Base-by-base conservation (phyloP, 1,139 yeast species). In the Martiniozyma asiatica region DNA sequence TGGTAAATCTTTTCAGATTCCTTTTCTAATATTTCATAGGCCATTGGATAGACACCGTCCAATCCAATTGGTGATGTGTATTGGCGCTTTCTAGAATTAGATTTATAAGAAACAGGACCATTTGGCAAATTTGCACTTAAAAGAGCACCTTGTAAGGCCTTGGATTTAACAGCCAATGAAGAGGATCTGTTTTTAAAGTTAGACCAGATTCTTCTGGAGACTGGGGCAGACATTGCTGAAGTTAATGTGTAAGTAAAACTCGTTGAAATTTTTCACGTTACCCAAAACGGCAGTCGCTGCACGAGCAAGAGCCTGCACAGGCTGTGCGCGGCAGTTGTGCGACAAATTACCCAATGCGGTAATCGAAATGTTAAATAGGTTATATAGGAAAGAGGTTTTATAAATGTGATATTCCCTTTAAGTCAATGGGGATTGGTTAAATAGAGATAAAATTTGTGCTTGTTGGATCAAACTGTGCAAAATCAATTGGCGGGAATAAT, bases 41-140 rank as follows among this genome's bases (percentile, higher is more conserved):
- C 82, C 32, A 64, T 51, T 33, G 76, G 68, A 53, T 82, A 85
- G 1, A 81, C 77, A 28, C 76, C 80, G 41, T 79, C 73, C 31
- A 85, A 63, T 1, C 73, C 77, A 26, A 53, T 58, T 15, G 94
- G 94, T 1, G 87, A 62, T 35, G 61, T 65, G 56, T 85, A 85
- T 39, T 64, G 63, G 23, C 52, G 38, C 34, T 63, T 59, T 27
- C 61, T 68, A 41, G 59, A 50, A 29, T 59, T 50, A 35, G 63
- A 58, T 28, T 56, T 59, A 27, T 71, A 43, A 14, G 73, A 58
- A 5, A 61, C 65, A 9, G 77, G 77, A 1, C 72, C 71, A 17
- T 47, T 38, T 14, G 61, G 58, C 28, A 55, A 41, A 26, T 53
- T 47, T 20, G 60, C 57, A 22, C 58, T 48, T 36, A 67, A 50